phyloP scores from a whole-genome alignment of 768 basidiomycete species.

The Gymnopilus dilepis region DNA sequence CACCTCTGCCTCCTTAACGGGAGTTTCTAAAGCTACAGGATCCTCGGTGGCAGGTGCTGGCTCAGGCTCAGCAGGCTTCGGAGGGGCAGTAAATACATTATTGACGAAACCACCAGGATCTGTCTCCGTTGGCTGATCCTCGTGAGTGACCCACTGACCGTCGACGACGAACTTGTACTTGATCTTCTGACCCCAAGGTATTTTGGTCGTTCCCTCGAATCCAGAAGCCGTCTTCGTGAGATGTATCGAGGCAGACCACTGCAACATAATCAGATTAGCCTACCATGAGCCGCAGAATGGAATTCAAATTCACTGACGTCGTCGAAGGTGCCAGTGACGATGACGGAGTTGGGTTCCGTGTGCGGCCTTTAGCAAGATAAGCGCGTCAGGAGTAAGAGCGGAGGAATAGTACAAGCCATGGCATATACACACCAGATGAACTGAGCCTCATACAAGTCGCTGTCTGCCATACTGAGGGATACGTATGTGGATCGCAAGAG shows the following conservation, averaged over 20 bases:
- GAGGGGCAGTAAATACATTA: constrained; percentile 64
- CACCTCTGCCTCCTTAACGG: constrained; percentile 8
- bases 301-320: constrained; percentile 50
- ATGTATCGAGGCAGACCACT: constrained; percentile 68
- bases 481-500: constrained; percentile 10
- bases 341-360: constrained; percentile 56
- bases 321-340: constrained; percentile 82
- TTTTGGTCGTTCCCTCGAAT: constrained; percentile 56
- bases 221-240: constrained; percentile 58
- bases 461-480: constrained; percentile 28
- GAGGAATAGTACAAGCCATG: neutral
- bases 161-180: constrained; percentile 85
- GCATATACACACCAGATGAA: constrained; percentile 52
- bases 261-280: constrained; percentile 16
- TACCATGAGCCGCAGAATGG: constrained; percentile 5
- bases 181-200: constrained; percentile 69
- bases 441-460: constrained; percentile 53
- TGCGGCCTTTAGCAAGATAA: constrained; percentile 55
- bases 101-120: constrained; percentile 73
- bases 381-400: constrained; percentile 6
- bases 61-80: constrained; percentile 38
- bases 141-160: constrained; percentile 62
- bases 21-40: constrained; percentile 2
- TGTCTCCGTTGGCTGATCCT: constrained; percentile 60
- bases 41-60: constrained; percentile 10